A percentile compares a stretch with the other conserved stretches of the same genome.
phyloP scores from a whole-genome alignment of 139 green algal species.

The Coccomyxa sp. region DNA sequence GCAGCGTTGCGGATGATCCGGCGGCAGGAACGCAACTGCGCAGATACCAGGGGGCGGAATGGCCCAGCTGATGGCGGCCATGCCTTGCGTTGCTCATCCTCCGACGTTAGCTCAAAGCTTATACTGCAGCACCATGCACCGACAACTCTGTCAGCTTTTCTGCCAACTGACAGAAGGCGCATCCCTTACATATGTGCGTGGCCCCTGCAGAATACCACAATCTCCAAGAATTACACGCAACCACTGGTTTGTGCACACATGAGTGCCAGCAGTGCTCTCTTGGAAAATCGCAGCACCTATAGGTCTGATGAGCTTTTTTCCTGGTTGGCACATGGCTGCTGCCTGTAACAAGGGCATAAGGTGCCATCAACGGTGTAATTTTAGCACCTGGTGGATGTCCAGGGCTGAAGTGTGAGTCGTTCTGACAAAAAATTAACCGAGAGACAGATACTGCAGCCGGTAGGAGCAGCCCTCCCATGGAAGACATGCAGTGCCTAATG shows the following conservation, averaged over 20 bases:
- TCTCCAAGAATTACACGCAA: neutral
- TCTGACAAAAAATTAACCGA: no score
- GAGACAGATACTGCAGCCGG: no score
- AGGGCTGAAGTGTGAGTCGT: no score
- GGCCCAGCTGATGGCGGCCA: neutral
- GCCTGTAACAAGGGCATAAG: neutral
- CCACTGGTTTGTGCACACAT: no score
- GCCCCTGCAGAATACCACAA: neutral
- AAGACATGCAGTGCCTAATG: no score
- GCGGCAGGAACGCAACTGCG: conserved; percentile 57
- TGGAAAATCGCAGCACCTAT: neutral
- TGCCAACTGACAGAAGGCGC: neutral
- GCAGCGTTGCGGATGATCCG: conserved; percentile 58
- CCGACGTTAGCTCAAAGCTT: conserved; percentile 45
- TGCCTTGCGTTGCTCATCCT: conserved; percentile 32
- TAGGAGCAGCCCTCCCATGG: no score
- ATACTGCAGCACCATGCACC: conserved; percentile 27
- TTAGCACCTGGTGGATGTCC: no score
- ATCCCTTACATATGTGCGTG: neutral
- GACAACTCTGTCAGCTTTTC: neutral
- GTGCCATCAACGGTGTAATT: neutral
- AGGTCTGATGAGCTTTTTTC: neutral
- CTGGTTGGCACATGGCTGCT: neutral
- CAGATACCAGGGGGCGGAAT: conserved; percentile 17
- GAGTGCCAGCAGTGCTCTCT: neutral